Base-by-base conservation (phyloP, 306 rosid species). In the Vachellia collinsii region DNA sequence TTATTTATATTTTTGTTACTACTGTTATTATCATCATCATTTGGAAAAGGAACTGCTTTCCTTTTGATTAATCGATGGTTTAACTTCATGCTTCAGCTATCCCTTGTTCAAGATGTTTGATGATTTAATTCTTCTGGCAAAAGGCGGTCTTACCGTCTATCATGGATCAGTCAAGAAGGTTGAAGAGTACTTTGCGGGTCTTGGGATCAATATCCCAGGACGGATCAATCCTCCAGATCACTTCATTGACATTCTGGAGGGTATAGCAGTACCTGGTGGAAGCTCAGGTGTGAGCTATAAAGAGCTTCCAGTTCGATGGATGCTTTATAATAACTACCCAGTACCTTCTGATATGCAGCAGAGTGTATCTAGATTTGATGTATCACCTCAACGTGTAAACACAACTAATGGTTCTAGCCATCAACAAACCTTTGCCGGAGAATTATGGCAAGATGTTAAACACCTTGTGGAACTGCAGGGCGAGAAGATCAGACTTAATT, bases 71-170 rank as follows among this genome's bases (percentile, higher is more conserved):
- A 83, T 75, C 83, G 70, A 81, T 69, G 70, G 66, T 51, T 77
- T 54, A 53, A 29, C 48, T 72, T 75, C 82, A 38, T 86, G 71
- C 66, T 85, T 86, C 97, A 94, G 98, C 87, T 93, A 91, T 84
- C 90, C 93, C 70, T 89, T 95, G 90, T 95, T 83, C 97, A 90
- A 90, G 85, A 95, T 95, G 99, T 95, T 95, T 81, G 99, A 95
- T 58, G 99, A 95, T 78, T 82, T 95, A 87, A 77, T 95, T 82
- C 99, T 95, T 85, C 90, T 93, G 73, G 99, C 93, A 82, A 93
- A 93, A 92, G 99, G 99, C n/a, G 99, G 99, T 80, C 89, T 93
- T 19, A 93, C 95, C 22, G 98, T 90, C 79, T 95, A 93, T 84
- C 93, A 95, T 71, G 99, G 99, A 86, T 85, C 99, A 16, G 86